Evolutionary conservation across 805 yeast genomes (phyloP).

Genomic region (Sugiyamaella americana): DNA sequence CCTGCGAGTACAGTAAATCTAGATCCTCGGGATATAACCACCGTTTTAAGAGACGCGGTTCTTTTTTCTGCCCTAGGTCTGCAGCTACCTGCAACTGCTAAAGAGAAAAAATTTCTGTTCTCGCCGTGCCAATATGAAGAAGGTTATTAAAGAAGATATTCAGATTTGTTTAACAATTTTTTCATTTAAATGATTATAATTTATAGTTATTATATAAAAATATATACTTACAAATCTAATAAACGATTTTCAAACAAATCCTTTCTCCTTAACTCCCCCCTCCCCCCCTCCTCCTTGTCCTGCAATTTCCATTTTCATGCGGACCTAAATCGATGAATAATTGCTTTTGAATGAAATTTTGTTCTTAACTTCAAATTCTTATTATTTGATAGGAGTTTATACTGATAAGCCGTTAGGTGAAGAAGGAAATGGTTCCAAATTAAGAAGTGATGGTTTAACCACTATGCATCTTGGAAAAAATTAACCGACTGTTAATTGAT

Average conservation of each 20-base stretch:
- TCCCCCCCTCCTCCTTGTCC: not conserved
- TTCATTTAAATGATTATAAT: too few relatives aligned
- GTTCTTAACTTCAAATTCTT: not conserved
- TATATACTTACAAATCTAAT: not conserved
- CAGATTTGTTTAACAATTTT: not conserved
- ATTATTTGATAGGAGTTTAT: not conserved
- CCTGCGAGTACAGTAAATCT: too few relatives aligned
- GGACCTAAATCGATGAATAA: not conserved
- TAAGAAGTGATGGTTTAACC: not conserved
- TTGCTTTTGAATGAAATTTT: not conserved
- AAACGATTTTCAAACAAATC: not conserved
- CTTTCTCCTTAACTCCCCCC: not conserved
- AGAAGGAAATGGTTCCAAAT: not conserved
- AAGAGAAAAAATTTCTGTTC: too few relatives aligned
- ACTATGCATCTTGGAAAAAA: not conserved
- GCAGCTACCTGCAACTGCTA: too few relatives aligned
- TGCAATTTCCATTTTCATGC: not conserved
- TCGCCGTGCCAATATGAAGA: too few relatives aligned
- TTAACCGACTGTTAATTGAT: too few relatives aligned
- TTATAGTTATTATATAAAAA: too few relatives aligned
- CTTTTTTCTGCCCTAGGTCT: too few relatives aligned
- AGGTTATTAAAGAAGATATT: not conserved
- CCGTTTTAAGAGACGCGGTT: too few relatives aligned
- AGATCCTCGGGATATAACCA: too few relatives aligned
- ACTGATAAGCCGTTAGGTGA: not conserved